Percentiles rank a stretch among this genome's conserved stretches.
These are phyloP conservation scores for Penicillium sp. DNA, from an alignment of 2,329 filamentous ascomycete species.

Conservation along the genomic window DNA sequence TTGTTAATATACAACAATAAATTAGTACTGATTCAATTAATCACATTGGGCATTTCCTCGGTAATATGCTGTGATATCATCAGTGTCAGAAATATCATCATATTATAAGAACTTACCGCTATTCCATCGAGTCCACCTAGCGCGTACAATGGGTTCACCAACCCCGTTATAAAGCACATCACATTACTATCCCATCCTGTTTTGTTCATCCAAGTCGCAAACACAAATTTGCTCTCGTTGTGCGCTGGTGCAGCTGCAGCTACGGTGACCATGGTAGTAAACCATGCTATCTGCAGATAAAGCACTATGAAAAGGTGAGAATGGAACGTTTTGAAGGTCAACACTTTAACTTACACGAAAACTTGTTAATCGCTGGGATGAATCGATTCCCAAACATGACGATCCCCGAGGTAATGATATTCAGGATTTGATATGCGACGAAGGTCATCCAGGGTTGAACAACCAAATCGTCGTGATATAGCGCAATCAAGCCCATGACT, in stretches of 20 bases:
- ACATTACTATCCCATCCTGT: conserved; percentile 54
- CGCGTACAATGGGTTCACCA: conserved; percentile 51
- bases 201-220: conserved; percentile 54
- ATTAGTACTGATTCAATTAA: conserved; percentile 12
- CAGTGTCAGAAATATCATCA: not conserved
- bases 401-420: conserved; percentile 45
- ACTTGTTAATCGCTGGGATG: conserved; percentile 47
- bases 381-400: conserved; percentile 51
- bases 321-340: not conserved
- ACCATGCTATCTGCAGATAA: conserved; percentile 50
- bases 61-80: conserved; percentile 44
- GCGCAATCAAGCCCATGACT: conserved; percentile 44
- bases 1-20: not conserved
- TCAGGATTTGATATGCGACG: conserved; percentile 40
- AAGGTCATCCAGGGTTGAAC: conserved; percentile 52
- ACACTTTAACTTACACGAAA: conserved; percentile 34
- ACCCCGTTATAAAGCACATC: conserved; percentile 52
- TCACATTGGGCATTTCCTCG: conserved; percentile 53
- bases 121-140: conserved; percentile 51
- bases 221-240: conserved; percentile 51
- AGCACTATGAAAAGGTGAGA: conserved; percentile 27
- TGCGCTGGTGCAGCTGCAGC: conserved; percentile 49
- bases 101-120: conserved; percentile 25
- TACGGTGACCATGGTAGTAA: conserved; percentile 51
- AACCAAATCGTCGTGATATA: conserved; percentile 42